Evolutionary conservation across 1,284 basidiomycete genomes (phyloP), one percentile per base, ranked within the genome.

Genomic region (Boletus holoroseus): DNA sequence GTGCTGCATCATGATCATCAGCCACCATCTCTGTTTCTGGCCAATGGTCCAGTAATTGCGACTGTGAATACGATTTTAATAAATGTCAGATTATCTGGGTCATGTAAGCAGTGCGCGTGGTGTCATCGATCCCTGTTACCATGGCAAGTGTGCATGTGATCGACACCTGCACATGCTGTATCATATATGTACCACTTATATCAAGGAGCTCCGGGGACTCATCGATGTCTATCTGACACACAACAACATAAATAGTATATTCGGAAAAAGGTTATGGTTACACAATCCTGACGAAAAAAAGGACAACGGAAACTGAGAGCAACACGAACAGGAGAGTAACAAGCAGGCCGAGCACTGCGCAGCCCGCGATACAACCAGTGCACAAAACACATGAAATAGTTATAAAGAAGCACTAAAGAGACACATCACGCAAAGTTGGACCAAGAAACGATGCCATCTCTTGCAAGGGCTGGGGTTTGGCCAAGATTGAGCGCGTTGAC

Each of bases 381-480:
- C 6, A 22, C 22, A 41, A 7, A 31, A 24, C 11, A 40, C 4
- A 28, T n/a, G n/a, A 40, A 22, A 41, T 24, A 27, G 5, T 15
- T 3, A n/a, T 9, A 13, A 34, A 42, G 38, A 13, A 12, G 7
- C 8, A 12, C 8, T n/a, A 20, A 39, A 38, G 18, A 40, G 9
- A 15, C 24, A 16, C 15, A 24, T 55, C 48, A 65, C 6, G 32
- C 42, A 26, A 86, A 85, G 62, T 84, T 82, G 15, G 84, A 83
- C 84, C 85, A 87, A 30, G 83, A 85, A 37, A 82, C 67, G 51
- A 82, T 59, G 34, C 79, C 72, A 11, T 79, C 71, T 47, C 83
- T 69, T 1, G 11, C 61, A 4, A 41, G 24, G 15, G 9, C 5
- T 0, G 70, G 68, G 0, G 44, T 37, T 31, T 44, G 46, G 16